phyloP scores from a whole-genome alignment of 2,329 filamentous ascomycete genomes.

The Malbranchea cinnamomea region DNA sequence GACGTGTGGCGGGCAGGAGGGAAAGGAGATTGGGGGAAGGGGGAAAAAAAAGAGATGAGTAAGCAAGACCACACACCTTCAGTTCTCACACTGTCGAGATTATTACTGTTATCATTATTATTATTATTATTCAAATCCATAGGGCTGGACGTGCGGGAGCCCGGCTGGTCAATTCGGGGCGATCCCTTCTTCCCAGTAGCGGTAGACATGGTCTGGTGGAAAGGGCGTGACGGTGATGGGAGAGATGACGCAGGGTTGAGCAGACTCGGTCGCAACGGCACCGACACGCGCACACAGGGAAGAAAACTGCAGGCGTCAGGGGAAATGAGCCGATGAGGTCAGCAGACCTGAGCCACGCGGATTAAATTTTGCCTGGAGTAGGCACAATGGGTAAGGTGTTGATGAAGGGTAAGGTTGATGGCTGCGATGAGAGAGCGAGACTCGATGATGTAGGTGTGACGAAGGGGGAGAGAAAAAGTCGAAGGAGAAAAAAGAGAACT shows the following conservation, averaged over 20 bases:
- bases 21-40: constrained; percentile 1
- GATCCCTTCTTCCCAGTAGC: constrained; percentile 24
- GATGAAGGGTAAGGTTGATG: not conserved
- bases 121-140: constrained; percentile 30
- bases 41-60: constrained; percentile 3
- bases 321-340: too few relatives aligned
- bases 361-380: too few relatives aligned
- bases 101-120: constrained; percentile 26
- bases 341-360: too few relatives aligned
- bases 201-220: constrained; percentile 23
- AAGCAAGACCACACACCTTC: constrained; percentile 1
- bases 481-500: constrained; percentile 10
- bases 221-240: constrained; percentile 8
- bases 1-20: too few relatives aligned
- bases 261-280: too few relatives aligned
- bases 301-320: too few relatives aligned
- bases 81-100: constrained; percentile 3
- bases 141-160: constrained; percentile 22
- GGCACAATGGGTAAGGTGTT: too few relatives aligned
- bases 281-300: too few relatives aligned
- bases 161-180: constrained; percentile 16
- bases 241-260: constrained; percentile 4
- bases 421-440: constrained; percentile 1
- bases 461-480: constrained; percentile 9
- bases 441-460: constrained; percentile 10